These are phyloP conservation scores for Quercus variabilis DNA, from an alignment of 306 rosid species.

Conservation along the genomic window DNA sequence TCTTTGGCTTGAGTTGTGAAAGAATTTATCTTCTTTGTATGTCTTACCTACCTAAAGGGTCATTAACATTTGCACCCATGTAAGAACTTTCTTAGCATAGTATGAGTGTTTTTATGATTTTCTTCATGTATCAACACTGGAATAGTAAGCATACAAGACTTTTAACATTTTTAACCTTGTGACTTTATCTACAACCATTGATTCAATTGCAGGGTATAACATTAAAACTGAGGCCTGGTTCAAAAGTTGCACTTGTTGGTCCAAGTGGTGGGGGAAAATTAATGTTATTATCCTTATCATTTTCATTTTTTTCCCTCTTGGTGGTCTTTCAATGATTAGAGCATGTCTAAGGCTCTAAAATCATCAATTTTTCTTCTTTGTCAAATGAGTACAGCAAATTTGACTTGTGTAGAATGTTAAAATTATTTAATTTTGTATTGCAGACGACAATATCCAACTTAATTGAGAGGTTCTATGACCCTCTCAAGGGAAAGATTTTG, in stretches of 20 bases:
- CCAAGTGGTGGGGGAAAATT: constrained; percentile 94
- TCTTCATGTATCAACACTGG: background rate
- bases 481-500: constrained; percentile 60
- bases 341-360: no score
- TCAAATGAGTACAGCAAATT: background rate
- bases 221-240: constrained; percentile 59
- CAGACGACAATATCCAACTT: constrained; percentile 92
- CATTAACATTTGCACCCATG: background rate
- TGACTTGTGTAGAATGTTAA: background rate
- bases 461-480: constrained; percentile 87
- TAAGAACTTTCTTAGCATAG: background rate
- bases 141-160: background rate
- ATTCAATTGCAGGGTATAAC: constrained; percentile 58
- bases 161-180: background rate
- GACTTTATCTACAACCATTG: background rate
- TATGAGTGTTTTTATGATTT: background rate
- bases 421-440: constrained; percentile 21
- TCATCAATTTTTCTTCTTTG: background rate
- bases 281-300: background rate
- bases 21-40: background rate
- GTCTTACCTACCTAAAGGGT: background rate
- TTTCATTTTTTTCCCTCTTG: background rate
- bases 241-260: constrained; percentile 88
- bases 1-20: background rate
- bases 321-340: no score